Percentiles rank a stretch among this genome's conserved stretches.
Evolutionary conservation across 306 rosid species (phyloP).

Genomic region (Purshia tridentata): DNA sequence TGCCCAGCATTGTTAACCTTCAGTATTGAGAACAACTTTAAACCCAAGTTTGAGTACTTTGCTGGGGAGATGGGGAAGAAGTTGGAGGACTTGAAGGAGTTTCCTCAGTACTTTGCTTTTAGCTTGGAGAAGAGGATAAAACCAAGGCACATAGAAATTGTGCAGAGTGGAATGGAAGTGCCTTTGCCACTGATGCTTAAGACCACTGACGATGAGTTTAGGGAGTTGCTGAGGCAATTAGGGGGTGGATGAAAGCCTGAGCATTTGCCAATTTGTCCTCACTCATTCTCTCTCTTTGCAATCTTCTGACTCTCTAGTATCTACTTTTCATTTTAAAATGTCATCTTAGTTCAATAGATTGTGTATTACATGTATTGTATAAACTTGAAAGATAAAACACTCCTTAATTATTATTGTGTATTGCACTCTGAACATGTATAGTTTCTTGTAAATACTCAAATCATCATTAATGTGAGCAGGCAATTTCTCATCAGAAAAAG

Average conservation of each 20-base stretch:
- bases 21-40: constrained; percentile 76
- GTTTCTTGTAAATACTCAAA: too few relatives aligned
- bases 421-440: too few relatives aligned
- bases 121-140: constrained; percentile 91
- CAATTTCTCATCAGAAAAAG: too few relatives aligned
- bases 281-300: neutral
- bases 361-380: neutral
- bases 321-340: neutral
- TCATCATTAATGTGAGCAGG: too few relatives aligned
- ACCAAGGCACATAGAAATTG: constrained; percentile 66
- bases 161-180: constrained; percentile 46
- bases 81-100: constrained; percentile 64
- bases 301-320: too few relatives aligned
- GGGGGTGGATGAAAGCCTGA: constrained; percentile 7
- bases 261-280: too few relatives aligned
- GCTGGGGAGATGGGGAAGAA: constrained; percentile 53
- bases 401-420: neutral
- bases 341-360: neutral
- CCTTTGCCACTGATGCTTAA: constrained; percentile 75
- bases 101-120: constrained; percentile 87
- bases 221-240: constrained; percentile 37
- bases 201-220: constrained; percentile 75
- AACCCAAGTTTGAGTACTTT: constrained; percentile 74
- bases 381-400: neutral
- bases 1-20: constrained; percentile 80